Percentiles rank a stretch among this genome's conserved stretches.
Evolutionary conservation across 2,329 filamentous ascomycete species (phyloP).

Genomic region (Amylocarpus encephaloides): DNA sequence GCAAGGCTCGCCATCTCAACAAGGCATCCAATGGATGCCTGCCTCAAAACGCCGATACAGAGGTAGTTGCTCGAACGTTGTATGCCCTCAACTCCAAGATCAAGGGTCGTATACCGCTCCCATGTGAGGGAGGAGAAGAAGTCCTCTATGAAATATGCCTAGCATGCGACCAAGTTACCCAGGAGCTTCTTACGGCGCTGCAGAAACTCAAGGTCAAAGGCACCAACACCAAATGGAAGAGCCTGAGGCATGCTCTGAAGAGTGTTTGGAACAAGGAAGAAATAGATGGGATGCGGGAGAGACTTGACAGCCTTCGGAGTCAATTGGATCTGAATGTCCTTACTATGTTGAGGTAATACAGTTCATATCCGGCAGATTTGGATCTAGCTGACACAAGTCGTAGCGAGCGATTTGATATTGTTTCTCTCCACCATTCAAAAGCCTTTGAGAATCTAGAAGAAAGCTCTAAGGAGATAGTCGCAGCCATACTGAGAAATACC

Average conservation of each 20-base stretch:
- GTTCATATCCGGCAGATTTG: background rate
- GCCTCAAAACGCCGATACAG: background rate
- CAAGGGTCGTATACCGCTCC: background rate
- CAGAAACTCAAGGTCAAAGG: background rate
- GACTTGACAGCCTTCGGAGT: background rate
- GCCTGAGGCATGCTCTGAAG: background rate
- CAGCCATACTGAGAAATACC: background rate
- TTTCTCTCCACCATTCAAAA: background rate
- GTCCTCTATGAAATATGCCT: background rate
- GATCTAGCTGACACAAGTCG: background rate
- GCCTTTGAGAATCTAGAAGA: background rate
- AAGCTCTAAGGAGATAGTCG: background rate
- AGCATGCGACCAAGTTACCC: background rate
- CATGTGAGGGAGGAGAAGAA: background rate
- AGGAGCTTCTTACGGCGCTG: background rate
- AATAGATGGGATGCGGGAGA: background rate
- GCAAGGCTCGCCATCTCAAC: background rate
- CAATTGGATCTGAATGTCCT: background rate
- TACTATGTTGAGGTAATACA: background rate
- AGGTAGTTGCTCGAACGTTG: background rate
- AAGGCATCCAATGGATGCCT: background rate
- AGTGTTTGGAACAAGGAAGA: background rate
- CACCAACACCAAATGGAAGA: slow-evolving; percentile 1
- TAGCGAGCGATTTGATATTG: background rate
- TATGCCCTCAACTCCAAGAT: background rate